These are phyloP conservation scores for Myotisia sp. DNA, from an alignment of 2,329 filamentous ascomycete genomes.

Conservation along the genomic window DNA sequence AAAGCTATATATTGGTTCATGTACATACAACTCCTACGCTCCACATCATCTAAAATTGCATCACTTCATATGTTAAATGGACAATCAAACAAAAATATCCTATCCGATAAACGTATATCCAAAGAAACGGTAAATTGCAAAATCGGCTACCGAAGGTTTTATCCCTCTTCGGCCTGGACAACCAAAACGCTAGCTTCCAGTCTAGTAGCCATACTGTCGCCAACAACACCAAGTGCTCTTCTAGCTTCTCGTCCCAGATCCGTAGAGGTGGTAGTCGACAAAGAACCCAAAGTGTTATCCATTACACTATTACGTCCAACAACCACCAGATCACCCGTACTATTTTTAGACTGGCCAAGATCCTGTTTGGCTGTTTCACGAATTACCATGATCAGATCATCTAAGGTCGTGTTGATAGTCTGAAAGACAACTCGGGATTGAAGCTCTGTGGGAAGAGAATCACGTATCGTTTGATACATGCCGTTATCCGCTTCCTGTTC, in stretches of 20 bases:
- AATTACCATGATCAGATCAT: slow-evolving; percentile 32
- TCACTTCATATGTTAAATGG: no score
- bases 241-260: slow-evolving; percentile 21
- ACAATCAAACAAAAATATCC: no score
- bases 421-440: slow-evolving; percentile 44
- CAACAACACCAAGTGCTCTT: slow-evolving; percentile 22
- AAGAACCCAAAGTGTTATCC: slow-evolving; percentile 2
- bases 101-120: not conserved
- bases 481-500: slow-evolving; percentile 32
- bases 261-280: slow-evolving; percentile 21
- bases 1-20: no score
- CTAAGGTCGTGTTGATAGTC: slow-evolving; percentile 15
- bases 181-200: slow-evolving; percentile 56
- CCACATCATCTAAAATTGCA: not conserved
- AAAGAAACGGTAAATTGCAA: not conserved
- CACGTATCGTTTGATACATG: slow-evolving; percentile 45
- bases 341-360: slow-evolving; percentile 46
- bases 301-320: slow-evolving; percentile 24
- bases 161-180: slow-evolving; percentile 42
- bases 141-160: not conserved
- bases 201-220: slow-evolving; percentile 37
- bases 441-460: slow-evolving; percentile 41
- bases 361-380: slow-evolving; percentile 44
- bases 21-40: not conserved
- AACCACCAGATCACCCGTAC: slow-evolving; percentile 57